A percentile compares a stretch with the other conserved stretches of the same genome.
phyloP scores from a whole-genome alignment of 306 rosid species.

The Quercus rubra region DNA sequence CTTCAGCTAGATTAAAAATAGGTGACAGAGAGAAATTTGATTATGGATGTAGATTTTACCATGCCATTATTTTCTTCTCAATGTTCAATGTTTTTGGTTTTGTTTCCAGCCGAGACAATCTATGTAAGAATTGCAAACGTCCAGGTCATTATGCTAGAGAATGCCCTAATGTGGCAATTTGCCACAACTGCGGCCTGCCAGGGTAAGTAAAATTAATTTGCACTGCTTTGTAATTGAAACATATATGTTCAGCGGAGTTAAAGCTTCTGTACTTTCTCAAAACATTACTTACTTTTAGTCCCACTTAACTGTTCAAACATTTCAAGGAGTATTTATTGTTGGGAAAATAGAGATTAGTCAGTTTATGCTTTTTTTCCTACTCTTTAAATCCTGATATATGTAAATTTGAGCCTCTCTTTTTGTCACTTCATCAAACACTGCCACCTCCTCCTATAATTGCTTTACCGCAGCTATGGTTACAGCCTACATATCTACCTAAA shows the following conservation, averaged over 20 bases:
- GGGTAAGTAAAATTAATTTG: conserved; percentile 57
- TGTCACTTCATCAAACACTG: neutral
- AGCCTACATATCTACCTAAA: neutral
- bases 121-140: conserved; percentile 98
- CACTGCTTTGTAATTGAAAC: conserved; percentile 1
- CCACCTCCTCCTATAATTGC: neutral
- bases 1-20: neutral
- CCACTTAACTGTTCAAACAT: neutral
- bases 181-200: conserved; percentile 94
- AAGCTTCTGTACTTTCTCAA: neutral
- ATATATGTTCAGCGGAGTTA: neutral
- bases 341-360: neutral
- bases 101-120: conserved; percentile 81
- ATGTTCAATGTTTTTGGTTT: conserved; percentile 13
- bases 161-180: conserved; percentile 97
- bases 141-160: conserved; percentile 98
- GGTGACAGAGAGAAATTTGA: too few relatives aligned
- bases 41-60: neutral
- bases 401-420: neutral
- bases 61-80: neutral
- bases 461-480: neutral
- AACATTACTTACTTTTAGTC: neutral
- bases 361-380: neutral
- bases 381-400: neutral
- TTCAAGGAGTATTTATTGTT: neutral